Evolutionary conservation across 2,329 filamentous ascomycete species (phyloP), one percentile per base, ranked within the genome.

Genomic region (Exophiala aquamarina): DNA sequence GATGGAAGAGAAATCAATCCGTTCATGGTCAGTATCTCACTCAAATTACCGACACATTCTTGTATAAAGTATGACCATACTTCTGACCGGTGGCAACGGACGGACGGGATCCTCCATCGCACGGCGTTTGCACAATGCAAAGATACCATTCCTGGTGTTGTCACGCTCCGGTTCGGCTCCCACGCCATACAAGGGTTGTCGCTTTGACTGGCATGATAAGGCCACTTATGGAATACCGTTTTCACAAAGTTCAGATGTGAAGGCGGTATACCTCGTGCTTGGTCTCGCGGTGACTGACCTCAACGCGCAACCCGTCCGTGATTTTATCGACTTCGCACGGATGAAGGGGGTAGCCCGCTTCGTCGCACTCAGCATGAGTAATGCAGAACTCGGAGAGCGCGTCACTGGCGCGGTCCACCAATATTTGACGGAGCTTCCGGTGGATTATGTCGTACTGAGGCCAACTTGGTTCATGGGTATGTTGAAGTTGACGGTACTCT

Each of bases 391-490:
- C 6, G 70, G 68, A 2, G 68, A 66, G 3, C 59, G 61, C 3
- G 56, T 60, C 3, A 64, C 67, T 59, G 69, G 68, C 0, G 50
- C 61, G 34, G 64, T 73, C 15, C 68, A 70, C 42, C 55, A 61
- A 23, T 70, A 72, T 46, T 55, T 77, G 19, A 50, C 61, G 8
- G 60, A 68, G 56, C 61, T 70, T 2, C 61, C 65, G 11, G 55
- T 72, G 1, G 70, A 71, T 41, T 77, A 68, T 63, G 65, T 65
- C 3, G 66, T 73, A 5, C 47, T 78, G 52, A 57, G 72, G 47
- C 71, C 74, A 4, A 72, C 68, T n/a, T 78, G 73, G 71, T 77
- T 78, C 47, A 72, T 73, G 62, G 63, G 70, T 71, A 34, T 15
- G 31, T 41, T 37, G 14, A 4, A 40, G 31, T 29, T 8, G n/a